These are phyloP conservation scores for Apiospora sp. DNA, from an alignment of 2,329 filamentous ascomycete genomes.

Conservation along the genomic window DNA sequence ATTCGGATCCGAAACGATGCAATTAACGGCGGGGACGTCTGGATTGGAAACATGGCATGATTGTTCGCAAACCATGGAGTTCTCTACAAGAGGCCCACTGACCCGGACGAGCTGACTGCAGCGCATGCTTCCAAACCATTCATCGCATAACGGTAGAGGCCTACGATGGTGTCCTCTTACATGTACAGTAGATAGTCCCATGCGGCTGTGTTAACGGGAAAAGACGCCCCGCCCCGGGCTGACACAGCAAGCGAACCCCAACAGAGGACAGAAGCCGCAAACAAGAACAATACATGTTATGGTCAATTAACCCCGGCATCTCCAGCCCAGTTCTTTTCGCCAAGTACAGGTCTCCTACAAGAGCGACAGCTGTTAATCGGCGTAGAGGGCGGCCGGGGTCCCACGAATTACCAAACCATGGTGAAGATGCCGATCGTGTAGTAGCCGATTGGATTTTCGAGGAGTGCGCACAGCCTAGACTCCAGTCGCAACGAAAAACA, in stretches of 20 bases:
- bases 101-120: neutral
- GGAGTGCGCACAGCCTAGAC: too few relatives aligned
- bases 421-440: too few relatives aligned
- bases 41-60: neutral
- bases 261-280: too few relatives aligned
- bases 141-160: too few relatives aligned
- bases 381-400: too few relatives aligned
- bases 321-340: too few relatives aligned
- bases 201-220: neutral
- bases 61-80: neutral
- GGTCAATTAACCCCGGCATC: neutral
- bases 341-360: too few relatives aligned
- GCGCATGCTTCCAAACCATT: too few relatives aligned
- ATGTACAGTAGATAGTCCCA: neutral
- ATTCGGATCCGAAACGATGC: neutral
- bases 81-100: neutral
- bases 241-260: neutral
- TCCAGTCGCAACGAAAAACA: too few relatives aligned
- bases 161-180: neutral
- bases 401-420: too few relatives aligned
- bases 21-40: neutral
- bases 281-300: neutral
- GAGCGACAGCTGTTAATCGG: too few relatives aligned
- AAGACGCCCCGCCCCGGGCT: neutral
- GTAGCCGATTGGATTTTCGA: too few relatives aligned